Evolutionary conservation across 1,139 yeast genomes (phyloP).

Genomic region (Spencermartinsiella ligniputridi): DNA sequence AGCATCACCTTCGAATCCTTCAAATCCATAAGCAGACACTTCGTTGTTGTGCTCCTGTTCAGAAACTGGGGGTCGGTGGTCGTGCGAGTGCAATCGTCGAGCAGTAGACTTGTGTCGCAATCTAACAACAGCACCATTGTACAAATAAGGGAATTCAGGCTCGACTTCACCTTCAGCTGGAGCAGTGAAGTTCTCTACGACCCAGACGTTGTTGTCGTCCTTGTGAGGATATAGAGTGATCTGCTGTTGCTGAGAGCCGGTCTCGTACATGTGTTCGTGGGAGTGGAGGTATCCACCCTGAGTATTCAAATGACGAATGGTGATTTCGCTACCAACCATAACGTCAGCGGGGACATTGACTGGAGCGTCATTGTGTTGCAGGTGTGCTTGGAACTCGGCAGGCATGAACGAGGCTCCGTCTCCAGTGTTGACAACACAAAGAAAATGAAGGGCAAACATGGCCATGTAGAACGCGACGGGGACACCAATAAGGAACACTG

Average conservation of each 20-base stretch:
- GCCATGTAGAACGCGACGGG: conserved; percentile 64
- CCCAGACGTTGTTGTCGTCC: conserved; percentile 86
- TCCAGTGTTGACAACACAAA: conserved; percentile 66
- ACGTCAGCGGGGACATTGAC: conserved; percentile 69
- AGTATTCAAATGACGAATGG: conserved; percentile 78
- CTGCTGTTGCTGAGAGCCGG: conserved; percentile 96
- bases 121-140: conserved; percentile 76
- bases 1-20: conserved; percentile 89
- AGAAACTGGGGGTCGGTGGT: conserved; percentile 88
- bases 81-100: conserved; percentile 93
- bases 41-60: conserved; percentile 97
- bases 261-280: conserved; percentile 76
- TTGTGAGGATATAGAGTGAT: conserved; percentile 84
- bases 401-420: conserved; percentile 89
- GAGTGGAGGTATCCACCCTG: conserved; percentile 96
- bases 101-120: conserved; percentile 63
- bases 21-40: conserved; percentile 85
- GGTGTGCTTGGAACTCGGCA: conserved; percentile 77
- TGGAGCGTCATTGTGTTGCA: conserved; percentile 70
- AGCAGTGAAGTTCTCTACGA: conserved; percentile 28
- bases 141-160: conserved; percentile 45
- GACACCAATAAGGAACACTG: conserved; percentile 57
- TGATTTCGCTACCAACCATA: conserved; percentile 77
- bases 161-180: conserved; percentile 18
- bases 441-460: conserved; percentile 79